These are phyloP conservation scores for Oryza glaberrima DNA, from an alignment of 176 grass and related monocot species.

Conservation along the genomic window DNA sequence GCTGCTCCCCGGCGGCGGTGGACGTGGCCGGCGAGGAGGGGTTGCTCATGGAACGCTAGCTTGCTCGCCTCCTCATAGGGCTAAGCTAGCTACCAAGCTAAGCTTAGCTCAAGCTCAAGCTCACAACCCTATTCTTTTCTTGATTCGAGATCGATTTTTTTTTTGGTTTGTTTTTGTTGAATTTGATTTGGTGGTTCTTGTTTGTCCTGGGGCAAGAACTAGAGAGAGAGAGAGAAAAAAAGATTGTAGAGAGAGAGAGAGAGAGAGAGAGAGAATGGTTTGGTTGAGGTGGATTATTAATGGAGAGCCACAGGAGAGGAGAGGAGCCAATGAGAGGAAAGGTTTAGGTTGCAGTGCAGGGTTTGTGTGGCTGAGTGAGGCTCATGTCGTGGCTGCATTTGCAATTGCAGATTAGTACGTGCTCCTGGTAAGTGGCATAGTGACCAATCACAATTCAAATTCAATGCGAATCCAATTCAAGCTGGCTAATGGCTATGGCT, in stretches of 20 bases:
- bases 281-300: conserved; percentile 22
- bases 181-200: conserved; percentile 14
- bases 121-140: too few species aligned
- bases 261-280: background rate
- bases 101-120: background rate
- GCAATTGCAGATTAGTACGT: background rate
- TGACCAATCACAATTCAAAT: conserved; percentile 3
- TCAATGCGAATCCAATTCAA: background rate
- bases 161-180: background rate
- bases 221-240: conserved; percentile 1
- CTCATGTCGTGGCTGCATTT: conserved; percentile 45
- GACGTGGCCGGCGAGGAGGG: conserved; percentile 26
- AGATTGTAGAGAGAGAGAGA: background rate
- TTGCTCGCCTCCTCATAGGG: background rate
- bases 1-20: background rate
- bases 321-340: background rate
- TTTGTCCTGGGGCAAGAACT: conserved; percentile 21
- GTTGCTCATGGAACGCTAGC: conserved; percentile 41
- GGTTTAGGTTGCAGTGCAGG: background rate
- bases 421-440: background rate
- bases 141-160: background rate
- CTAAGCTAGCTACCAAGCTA: conserved; percentile 9
- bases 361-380: conserved; percentile 36
- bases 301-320: conserved; percentile 43
- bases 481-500: background rate